phyloP scores from a whole-genome alignment of 2,329 filamentous ascomycete genomes.

The Xylaria sp. region DNA sequence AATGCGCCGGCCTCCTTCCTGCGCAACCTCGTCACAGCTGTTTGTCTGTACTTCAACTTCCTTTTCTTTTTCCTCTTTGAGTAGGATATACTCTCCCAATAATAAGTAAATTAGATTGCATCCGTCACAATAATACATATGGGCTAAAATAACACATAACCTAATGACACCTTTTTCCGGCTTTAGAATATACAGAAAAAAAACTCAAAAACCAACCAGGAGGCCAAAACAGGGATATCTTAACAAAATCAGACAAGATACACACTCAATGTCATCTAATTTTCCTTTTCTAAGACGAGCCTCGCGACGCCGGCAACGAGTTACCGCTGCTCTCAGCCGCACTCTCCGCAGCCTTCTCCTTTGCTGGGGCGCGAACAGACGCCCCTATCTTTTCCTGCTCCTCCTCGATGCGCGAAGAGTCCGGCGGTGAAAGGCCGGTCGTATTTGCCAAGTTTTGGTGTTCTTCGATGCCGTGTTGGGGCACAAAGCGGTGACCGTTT shows the following conservation, averaged over 20 bases:
- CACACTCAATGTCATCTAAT: neutral
- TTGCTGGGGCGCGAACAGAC: conserved; percentile 44
- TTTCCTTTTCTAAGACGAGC: conserved; percentile 19
- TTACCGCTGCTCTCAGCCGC: conserved; percentile 20
- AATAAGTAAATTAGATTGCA: too few species aligned
- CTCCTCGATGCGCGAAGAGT: conserved; percentile 48
- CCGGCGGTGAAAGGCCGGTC: conserved; percentile 53
- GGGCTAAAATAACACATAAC: neutral
- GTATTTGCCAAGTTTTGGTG: conserved; percentile 74
- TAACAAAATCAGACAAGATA: conserved; percentile 3
- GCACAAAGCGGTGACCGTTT: conserved; percentile 66
- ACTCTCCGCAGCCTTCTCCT: conserved; percentile 37
- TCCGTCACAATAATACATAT: too few species aligned
- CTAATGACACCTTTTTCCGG: conserved; percentile 13
- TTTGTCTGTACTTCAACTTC: too few species aligned
- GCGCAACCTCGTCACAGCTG: too few species aligned
- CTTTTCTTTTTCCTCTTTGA: too few species aligned
- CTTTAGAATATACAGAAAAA: conserved; percentile 22
- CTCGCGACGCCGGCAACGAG: conserved; percentile 29
- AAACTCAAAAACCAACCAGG: conserved; percentile 6
- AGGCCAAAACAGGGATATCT: conserved; percentile 17
- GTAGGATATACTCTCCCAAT: too few species aligned
- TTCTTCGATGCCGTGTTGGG: conserved; percentile 77
- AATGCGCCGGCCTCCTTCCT: too few species aligned
- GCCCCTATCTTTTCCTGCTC: conserved; percentile 49